These are phyloP conservation scores for Candida suzukii DNA, from an alignment of 805 yeast species.

Conservation along the genomic window DNA sequence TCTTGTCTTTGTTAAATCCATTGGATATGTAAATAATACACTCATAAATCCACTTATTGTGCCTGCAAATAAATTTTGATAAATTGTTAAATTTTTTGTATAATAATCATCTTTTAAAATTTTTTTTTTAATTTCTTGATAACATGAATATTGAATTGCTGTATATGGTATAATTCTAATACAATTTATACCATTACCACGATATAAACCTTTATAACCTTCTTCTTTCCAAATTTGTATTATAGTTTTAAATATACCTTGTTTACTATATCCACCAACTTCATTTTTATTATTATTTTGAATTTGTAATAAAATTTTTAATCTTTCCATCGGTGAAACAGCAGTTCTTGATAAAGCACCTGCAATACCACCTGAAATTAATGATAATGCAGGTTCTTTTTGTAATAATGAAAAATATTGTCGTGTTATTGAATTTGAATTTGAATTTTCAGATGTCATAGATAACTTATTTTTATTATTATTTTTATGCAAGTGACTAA, in stretches of 20 bases:
- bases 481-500: background rate
- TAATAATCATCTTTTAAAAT: slow-evolving; percentile 21
- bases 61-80: slow-evolving; percentile 68
- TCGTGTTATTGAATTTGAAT: background rate
- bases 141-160: slow-evolving; percentile 88
- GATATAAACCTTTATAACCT: slow-evolving; percentile 82
- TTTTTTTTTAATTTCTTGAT: slow-evolving; percentile 49
- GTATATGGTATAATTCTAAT: slow-evolving; percentile 87
- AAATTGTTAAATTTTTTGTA: slow-evolving; percentile 35
- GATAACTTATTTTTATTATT: background rate
- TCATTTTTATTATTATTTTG: slow-evolving; percentile 45
- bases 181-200: slow-evolving; percentile 91
- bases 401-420: slow-evolving; percentile 15
- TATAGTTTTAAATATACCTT: slow-evolving; percentile 70
- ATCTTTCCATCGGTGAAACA: slow-evolving; percentile 92
- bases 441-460: background rate
- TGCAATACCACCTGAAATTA: slow-evolving; percentile 68
- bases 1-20: slow-evolving; percentile 87
- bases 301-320: slow-evolving; percentile 84
- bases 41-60: slow-evolving; percentile 74
- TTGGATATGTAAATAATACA: slow-evolving; percentile 81
- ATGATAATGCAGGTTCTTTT: slow-evolving; percentile 52
- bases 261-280: slow-evolving; percentile 27
- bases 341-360: slow-evolving; percentile 84
- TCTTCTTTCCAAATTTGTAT: slow-evolving; percentile 78